Conservation (phyloP, 345 rosid genomes). For the Bruguiera sexangula region DNA sequence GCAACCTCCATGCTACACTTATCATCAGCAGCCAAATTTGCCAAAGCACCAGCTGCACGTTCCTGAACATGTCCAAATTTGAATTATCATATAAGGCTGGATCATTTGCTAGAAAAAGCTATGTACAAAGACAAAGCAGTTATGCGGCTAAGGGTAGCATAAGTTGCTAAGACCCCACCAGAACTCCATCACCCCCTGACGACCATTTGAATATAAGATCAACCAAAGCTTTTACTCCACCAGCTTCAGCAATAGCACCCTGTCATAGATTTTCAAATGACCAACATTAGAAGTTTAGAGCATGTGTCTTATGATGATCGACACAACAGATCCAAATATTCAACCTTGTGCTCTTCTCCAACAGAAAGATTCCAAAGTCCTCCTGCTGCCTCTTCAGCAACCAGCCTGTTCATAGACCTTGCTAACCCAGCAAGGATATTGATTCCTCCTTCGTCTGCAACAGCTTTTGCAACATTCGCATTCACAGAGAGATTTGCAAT, state of each 20-base stretch:
- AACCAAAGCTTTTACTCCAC: constrained; percentile 56
- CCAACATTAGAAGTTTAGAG: constrained; percentile 7
- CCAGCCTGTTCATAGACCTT: constrained; percentile 35
- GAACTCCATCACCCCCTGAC: constrained; percentile 27
- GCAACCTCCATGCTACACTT: constrained; percentile 41
- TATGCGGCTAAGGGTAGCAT: not conserved
- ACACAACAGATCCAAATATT: not conserved
- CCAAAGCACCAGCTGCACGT: constrained; percentile 47
- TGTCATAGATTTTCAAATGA: not conserved
- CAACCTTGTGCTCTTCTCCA: constrained; percentile 46
- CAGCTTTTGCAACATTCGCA: constrained; percentile 39
- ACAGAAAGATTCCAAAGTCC: constrained; percentile 47
- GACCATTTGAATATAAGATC: constrained; percentile 45
- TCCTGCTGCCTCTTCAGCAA: constrained; percentile 46
- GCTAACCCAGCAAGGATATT: constrained; percentile 31
- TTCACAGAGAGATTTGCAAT: constrained; percentile 42
- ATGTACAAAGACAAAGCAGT: too few relatives aligned
- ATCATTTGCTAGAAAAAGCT: too few relatives aligned
- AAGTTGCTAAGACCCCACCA: constrained; percentile 2
- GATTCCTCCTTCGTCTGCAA: constrained; percentile 39
- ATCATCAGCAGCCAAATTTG: constrained; percentile 42
- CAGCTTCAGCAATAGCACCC: constrained; percentile 42
- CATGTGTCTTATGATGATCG: not conserved
- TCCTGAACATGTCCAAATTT: constrained; percentile 30
- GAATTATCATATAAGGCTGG: too few relatives aligned